These are phyloP conservation scores for Piper betle DNA, from an alignment of 164 flowering plant species.

Conservation along the genomic window DNA sequence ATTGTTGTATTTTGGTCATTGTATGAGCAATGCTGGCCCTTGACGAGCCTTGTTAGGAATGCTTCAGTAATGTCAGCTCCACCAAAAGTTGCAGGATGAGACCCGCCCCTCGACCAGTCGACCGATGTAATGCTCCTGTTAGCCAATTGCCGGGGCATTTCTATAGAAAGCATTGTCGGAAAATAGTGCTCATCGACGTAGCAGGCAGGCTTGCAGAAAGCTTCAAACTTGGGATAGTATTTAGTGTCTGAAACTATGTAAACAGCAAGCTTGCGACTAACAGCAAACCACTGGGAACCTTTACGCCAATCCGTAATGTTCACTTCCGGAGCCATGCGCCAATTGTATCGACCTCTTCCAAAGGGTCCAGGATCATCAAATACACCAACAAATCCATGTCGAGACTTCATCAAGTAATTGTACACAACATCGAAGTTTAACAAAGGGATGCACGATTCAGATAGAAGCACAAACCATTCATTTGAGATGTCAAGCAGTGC, in stretches of 20 bases:
- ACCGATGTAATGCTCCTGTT: constrained; percentile 72
- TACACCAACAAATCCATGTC: constrained; percentile 63
- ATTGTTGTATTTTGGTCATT: constrained; percentile 31
- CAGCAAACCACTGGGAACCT: constrained; percentile 89
- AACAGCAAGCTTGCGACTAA: constrained; percentile 50
- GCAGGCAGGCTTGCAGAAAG: constrained; percentile 69
- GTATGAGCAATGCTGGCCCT: constrained; percentile 35
- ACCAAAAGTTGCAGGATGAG: constrained; percentile 84
- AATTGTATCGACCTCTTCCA: constrained; percentile 76
- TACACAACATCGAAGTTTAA: constrained; percentile 49
- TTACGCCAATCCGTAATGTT: constrained; percentile 69
- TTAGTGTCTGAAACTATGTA: constrained; percentile 39
- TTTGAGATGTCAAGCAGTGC: constrained; percentile 84
- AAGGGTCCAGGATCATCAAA: constrained; percentile 63
- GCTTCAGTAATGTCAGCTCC: constrained; percentile 42
- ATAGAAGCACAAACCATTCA: constrained; percentile 70
- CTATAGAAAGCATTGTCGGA: constrained; percentile 67
- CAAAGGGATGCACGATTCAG: constrained; percentile 88
- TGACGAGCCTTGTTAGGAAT: constrained; percentile 34
- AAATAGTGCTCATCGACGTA: constrained; percentile 94
- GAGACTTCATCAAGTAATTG: constrained; percentile 46
- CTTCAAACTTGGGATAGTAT: constrained; percentile 54
- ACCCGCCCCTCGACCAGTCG: constrained; percentile 93
- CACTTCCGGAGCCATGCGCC: constrained; percentile 60
- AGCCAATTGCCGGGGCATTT: constrained; percentile 44